phyloP scores from a whole-genome alignment of 148 eudicot genomes.

The Heliosperma pusillum region DNA sequence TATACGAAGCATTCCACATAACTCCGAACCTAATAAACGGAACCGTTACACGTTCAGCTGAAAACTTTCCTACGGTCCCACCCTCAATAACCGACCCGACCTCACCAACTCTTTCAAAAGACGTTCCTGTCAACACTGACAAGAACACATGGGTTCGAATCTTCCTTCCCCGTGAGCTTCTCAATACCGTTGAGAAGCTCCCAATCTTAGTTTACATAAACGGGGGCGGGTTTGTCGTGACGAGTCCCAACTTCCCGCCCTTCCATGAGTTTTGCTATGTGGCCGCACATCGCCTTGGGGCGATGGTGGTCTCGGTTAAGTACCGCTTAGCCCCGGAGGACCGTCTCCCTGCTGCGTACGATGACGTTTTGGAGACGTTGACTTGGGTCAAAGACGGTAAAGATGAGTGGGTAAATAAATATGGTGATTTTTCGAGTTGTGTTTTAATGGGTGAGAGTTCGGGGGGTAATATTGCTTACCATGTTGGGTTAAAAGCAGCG shows the following conservation, averaged over 20 bases:
- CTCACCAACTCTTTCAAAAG: not conserved
- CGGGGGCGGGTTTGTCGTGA: constrained; percentile 34
- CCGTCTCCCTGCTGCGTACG: constrained; percentile 49
- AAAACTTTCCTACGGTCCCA: constrained; percentile 10
- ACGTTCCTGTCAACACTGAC: not conserved
- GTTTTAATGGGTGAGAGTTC: constrained; percentile 42
- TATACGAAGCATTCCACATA: not conserved
- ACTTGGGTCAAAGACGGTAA: constrained; percentile 32
- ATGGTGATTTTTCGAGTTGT: constrained; percentile 30
- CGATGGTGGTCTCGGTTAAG: constrained; percentile 36
- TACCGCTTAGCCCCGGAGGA: constrained; percentile 45
- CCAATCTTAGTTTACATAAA: constrained; percentile 27
- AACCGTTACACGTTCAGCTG: constrained; percentile 4
- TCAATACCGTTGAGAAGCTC: constrained; percentile 4
- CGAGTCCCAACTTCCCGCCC: constrained; percentile 7
- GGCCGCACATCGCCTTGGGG: constrained; percentile 21
- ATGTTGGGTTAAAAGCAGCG: constrained; percentile 19
- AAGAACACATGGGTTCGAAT: constrained; percentile 23
- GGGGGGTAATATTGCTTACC: constrained; percentile 41
- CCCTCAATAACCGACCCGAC: not conserved
- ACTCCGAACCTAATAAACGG: constrained; percentile 18
- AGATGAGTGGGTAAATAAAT: constrained; percentile 33
- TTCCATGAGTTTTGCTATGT: constrained; percentile 26
- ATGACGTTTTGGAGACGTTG: constrained; percentile 38
- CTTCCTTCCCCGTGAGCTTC: constrained; percentile 22